These are phyloP conservation scores for Tuber aestivum DNA, from an alignment of 495 filamentous ascomycete genomes.

Conservation along the genomic window DNA sequence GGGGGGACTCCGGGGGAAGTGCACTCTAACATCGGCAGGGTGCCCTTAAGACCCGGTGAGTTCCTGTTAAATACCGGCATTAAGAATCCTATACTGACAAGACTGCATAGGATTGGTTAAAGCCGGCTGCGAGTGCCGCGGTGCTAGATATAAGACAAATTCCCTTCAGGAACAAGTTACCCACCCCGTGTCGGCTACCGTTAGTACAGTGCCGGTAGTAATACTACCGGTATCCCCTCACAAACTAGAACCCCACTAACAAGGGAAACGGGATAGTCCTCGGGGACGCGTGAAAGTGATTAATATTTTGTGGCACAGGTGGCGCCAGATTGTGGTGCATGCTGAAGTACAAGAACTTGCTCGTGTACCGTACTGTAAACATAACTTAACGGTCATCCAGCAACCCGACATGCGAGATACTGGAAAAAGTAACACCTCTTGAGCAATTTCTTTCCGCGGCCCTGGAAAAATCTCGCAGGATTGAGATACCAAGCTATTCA, in stretches of 20 bases:
- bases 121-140: constrained; percentile 10
- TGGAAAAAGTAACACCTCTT: no score
- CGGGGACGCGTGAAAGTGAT: no score
- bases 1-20: neutral
- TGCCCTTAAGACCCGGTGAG: neutral
- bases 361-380: no score
- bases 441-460: no score
- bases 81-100: neutral
- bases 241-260: neutral
- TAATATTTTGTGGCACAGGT: no score
- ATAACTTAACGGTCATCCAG: no score
- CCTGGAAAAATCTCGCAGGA: no score
- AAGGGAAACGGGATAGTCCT: no score
- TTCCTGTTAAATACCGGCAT: neutral
- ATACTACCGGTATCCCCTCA: neutral
- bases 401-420: no score
- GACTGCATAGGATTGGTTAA: neutral
- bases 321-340: no score
- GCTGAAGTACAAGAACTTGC: no score
- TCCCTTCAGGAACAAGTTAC: neutral
- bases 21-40: neutral
- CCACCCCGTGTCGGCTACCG: neutral
- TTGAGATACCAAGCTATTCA: no score
- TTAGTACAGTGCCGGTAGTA: constrained; percentile 6
- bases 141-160: neutral